phyloP scores from a whole-genome alignment of 805 yeast species.

The Lachancea quebecensis region DNA sequence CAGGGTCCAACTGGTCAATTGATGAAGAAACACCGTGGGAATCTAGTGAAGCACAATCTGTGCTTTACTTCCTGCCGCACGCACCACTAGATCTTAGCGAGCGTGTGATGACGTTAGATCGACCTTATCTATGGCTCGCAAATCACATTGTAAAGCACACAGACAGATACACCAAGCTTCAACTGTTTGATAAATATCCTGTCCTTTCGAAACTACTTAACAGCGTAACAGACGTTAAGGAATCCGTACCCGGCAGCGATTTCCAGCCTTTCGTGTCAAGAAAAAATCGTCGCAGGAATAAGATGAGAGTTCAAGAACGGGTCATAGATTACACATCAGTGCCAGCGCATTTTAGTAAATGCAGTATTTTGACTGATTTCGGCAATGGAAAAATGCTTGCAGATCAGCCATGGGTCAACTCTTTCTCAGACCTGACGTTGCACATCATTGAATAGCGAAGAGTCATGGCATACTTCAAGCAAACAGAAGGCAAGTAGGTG shows the following conservation, averaged over 20 bases:
- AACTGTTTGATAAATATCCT: constrained; percentile 40
- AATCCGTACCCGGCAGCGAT: constrained; percentile 10
- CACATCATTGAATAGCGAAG: constrained; percentile 28
- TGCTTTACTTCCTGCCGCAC: constrained; percentile 64
- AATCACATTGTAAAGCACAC: constrained; percentile 50
- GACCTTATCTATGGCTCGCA: constrained; percentile 41
- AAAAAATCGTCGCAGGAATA: constrained; percentile 15
- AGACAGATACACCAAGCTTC: constrained; percentile 41
- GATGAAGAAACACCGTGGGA: constrained; percentile 21
- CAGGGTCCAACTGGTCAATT: constrained; percentile 25
- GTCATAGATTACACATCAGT: constrained; percentile 19
- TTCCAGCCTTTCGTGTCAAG: constrained; percentile 21
- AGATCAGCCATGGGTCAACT: constrained; percentile 39
- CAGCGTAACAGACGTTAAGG: background rate
- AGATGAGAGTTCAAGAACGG: constrained; percentile 12
- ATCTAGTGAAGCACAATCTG: constrained; percentile 12
- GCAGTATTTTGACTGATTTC: constrained; percentile 21
- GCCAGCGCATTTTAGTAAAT: constrained; percentile 15
- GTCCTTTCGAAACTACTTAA: constrained; percentile 35
- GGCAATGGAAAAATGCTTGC: constrained; percentile 17
- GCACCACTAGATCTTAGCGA: constrained; percentile 56
- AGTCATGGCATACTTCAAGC: too few relatives aligned
- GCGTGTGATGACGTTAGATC: constrained; percentile 26
- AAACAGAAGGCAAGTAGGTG: too few relatives aligned
- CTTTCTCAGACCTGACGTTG: constrained; percentile 47